A percentile compares a stretch with the other conserved stretches of the same genome.
Evolutionary conservation across 805 yeast genomes (phyloP).

Genomic region (Saccharomycopsis malanga): DNA sequence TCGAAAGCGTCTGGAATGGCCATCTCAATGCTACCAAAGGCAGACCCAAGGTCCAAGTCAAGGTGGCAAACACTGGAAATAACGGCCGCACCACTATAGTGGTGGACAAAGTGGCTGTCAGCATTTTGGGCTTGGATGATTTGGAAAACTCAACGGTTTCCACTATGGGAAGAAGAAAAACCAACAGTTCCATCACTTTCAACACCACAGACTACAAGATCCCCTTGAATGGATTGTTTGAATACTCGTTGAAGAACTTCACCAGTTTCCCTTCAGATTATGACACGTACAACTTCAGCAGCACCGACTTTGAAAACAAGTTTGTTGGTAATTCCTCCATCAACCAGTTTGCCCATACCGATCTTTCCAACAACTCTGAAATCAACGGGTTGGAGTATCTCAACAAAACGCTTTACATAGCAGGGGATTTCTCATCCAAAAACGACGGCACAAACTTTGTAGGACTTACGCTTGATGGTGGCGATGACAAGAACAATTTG

Average conservation of each 20-base stretch:
- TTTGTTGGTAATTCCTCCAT: constrained; percentile 45
- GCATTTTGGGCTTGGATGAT: constrained; percentile 40
- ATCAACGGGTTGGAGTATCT: constrained; percentile 35
- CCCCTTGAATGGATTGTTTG: constrained; percentile 70
- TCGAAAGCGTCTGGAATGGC: constrained; percentile 72
- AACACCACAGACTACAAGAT: constrained; percentile 26
- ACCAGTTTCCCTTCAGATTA: constrained; percentile 40
- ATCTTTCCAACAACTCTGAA: constrained; percentile 26
- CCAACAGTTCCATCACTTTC: constrained; percentile 19
- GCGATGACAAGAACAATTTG: constrained; percentile 18
- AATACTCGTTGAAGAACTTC: constrained; percentile 69
- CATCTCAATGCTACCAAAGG: constrained; percentile 42
- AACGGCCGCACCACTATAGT: constrained; percentile 46
- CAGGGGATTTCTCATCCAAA: constrained; percentile 41
- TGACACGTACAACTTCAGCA: constrained; percentile 26
- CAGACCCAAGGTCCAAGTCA: constrained; percentile 40
- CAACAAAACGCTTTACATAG: constrained; percentile 35
- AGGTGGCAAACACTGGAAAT: constrained; percentile 26
- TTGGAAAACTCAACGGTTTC: constrained; percentile 30
- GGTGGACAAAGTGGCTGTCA: constrained; percentile 57
- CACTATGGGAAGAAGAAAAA: constrained; percentile 24
- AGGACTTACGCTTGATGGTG: constrained; percentile 5
- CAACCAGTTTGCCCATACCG: constrained; percentile 32
- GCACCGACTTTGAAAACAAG: constrained; percentile 22
- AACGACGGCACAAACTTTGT: constrained; percentile 35